Evolutionary conservation across 2,329 filamentous ascomycete genomes (phyloP), one percentile per base, ranked within the genome.

Genomic region (Alternaria arbusti): DNA sequence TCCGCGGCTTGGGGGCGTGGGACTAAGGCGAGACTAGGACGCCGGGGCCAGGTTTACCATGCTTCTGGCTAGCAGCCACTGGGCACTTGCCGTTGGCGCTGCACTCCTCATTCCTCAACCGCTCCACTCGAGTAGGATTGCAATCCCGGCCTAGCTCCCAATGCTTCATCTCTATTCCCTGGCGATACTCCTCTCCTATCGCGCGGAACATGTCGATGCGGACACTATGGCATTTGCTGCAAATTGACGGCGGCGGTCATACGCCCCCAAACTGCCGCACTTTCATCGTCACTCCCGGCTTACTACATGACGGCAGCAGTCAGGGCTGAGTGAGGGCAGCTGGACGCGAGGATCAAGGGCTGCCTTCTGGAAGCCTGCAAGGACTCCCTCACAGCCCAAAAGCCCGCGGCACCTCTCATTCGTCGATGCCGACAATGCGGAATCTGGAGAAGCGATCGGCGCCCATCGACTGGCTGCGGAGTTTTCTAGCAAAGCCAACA

Each of bases 321-420:
- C 51, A 20, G 36, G 51, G 51, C 36, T 43, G 51, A 43, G n/a
- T 54, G 22, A 28, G n/a, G 36, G 52, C 32, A 54, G 30, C 32
- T 44, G 36, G 15, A 54, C 43, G 23, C 32, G 52, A 54, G 32
- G 22, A 43, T 32, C 52, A 26, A 44, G 56, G 32, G 20, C 54
- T 26, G 47, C 47, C 57, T 59, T 59, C 57, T 59, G 36, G 57
- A 59, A 59, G 36, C 45, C 25, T 54, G 32, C 28, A 23, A 36
- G 49, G 9, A 51, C 30, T 17, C 23, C 52, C 36, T 17, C 52
- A 54, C 36, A 54, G 52, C 36, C 52, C 52, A 15, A 22, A 36
- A 23, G 49, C 49, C 49, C 49, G 49, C 49, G 32, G 49, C 49
- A 52, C 49, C 49, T 40, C 49, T 23, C 49, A 56, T 56, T 47